Percentiles rank a stretch among this genome's conserved stretches.
phyloP scores from a whole-genome alignment of 1,284 basidiomycete species.

The Albatrellus sp. region DNA sequence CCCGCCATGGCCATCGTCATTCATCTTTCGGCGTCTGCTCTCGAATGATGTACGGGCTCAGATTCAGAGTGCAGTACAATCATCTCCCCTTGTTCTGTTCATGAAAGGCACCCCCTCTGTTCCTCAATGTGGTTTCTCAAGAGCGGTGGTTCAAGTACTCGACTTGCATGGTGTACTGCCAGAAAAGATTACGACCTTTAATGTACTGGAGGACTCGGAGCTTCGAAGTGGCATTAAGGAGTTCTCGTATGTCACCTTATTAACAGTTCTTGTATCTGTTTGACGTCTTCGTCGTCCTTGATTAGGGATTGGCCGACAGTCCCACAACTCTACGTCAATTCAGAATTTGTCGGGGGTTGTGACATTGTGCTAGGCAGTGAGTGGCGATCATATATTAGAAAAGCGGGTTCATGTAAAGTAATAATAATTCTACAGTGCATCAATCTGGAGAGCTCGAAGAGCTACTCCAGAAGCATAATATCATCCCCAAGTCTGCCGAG shows the following conservation, averaged over 20 bases:
- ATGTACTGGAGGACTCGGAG: conserved; percentile 83
- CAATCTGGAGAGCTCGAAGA: conserved; percentile 89
- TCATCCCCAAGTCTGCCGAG: conserved; percentile 35
- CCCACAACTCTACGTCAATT: conserved; percentile 89
- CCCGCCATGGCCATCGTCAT: conserved; percentile 3
- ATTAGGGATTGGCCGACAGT: conserved; percentile 93
- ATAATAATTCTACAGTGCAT: conserved; percentile 56
- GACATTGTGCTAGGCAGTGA: conserved; percentile 88
- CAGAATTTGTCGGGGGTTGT: conserved; percentile 94
- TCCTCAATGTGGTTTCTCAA: conserved; percentile 81
- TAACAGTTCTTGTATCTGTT: conserved; percentile 17
- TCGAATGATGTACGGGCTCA: conserved; percentile 29
- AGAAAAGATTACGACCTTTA: conserved; percentile 79
- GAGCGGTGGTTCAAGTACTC: conserved; percentile 86
- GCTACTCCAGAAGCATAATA: conserved; percentile 61
- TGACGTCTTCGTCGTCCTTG: conserved; percentile 11
- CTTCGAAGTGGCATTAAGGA: conserved; percentile 84
- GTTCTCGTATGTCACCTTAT: conserved; percentile 61
- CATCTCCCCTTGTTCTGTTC: conserved; percentile 78
- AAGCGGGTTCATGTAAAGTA: background rate
- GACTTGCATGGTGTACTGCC: conserved; percentile 77
- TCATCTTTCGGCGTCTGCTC: conserved; percentile 23
- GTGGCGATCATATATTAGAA: conserved; percentile 22
- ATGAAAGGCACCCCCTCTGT: conserved; percentile 81
- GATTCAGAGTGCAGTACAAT: conserved; percentile 51